A percentile compares a stretch with the other conserved stretches of the same genome.
Conservation (phyloP, 192 early-diverging fungal genomes). For the Hyaloraphidium curvatum region DNA sequence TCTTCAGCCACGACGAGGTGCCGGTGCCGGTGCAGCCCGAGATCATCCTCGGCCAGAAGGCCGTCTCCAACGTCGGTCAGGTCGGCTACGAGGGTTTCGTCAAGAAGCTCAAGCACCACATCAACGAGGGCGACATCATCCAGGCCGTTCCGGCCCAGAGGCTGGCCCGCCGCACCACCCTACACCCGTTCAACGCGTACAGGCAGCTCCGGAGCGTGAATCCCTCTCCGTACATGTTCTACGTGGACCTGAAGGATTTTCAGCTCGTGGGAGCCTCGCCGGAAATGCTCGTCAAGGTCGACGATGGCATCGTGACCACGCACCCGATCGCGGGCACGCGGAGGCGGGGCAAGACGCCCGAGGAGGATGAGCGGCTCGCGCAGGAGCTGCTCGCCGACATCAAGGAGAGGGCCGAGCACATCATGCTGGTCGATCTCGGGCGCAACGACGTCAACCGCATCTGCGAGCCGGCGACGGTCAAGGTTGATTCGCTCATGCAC, state of each 20-base stretch:
- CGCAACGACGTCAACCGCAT: slow-evolving; percentile 97
- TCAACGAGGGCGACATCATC: slow-evolving; percentile 90
- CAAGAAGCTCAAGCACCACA: slow-evolving; percentile 65
- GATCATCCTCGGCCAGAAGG: slow-evolving; percentile 38
- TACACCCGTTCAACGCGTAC: slow-evolving; percentile 99
- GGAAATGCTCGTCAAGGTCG: slow-evolving; percentile 91
- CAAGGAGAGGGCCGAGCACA: slow-evolving; percentile 94
- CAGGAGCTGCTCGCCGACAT: slow-evolving; percentile 73
- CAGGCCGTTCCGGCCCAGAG: slow-evolving; percentile 94
- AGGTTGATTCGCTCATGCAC: slow-evolving; percentile 90
- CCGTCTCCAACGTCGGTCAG: slow-evolving; percentile 77
- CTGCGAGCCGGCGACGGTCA: slow-evolving; percentile 79
- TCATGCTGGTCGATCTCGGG: slow-evolving; percentile 98
- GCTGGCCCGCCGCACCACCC: slow-evolving; percentile 57
- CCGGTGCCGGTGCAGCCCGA: slow-evolving; percentile 57
- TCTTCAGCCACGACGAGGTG: slow-evolving; percentile 47
- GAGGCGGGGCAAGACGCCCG: slow-evolving; percentile 61
- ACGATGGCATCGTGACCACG: slow-evolving; percentile 58
- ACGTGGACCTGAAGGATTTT: slow-evolving; percentile 82
- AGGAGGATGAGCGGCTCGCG: slow-evolving; percentile 80
- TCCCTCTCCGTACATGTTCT: slow-evolving; percentile 99
- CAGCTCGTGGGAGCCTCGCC: slow-evolving; percentile 94
- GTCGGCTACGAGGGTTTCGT: slow-evolving; percentile 84
- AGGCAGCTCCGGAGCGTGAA: slow-evolving; percentile 83
- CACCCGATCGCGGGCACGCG: slow-evolving; percentile 98